Evolutionary conservation across 2,329 filamentous ascomycete species (phyloP).

Genomic region (Knufia petricola): DNA sequence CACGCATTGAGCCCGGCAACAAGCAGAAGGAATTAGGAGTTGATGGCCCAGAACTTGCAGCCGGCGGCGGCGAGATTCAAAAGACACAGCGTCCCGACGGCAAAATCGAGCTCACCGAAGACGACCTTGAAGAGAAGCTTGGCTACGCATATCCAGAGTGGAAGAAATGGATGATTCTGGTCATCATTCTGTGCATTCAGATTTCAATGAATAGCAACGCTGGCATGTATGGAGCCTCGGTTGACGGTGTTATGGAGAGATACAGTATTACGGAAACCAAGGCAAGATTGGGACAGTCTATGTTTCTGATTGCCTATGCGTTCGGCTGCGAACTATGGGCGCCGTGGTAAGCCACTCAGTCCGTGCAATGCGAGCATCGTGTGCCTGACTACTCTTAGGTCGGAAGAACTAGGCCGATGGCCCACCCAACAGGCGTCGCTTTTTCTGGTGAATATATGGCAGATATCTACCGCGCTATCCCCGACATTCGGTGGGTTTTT

Average conservation of each 20-base stretch:
- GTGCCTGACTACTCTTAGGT: conserved; percentile 25
- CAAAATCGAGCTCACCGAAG: conserved; percentile 37
- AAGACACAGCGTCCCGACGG: conserved; percentile 22
- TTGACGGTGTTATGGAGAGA: conserved; percentile 52
- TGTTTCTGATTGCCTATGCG: conserved; percentile 68
- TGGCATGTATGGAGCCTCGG: conserved; percentile 59
- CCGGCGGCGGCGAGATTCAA: conserved; percentile 11
- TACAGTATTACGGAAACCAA: conserved; percentile 58
- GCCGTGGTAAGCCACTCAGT: conserved; percentile 46
- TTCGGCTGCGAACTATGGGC: conserved; percentile 84
- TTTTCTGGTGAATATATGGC: conserved; percentile 67
- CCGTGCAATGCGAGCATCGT: background rate
- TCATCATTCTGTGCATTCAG: conserved; percentile 58
- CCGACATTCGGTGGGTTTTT: conserved; percentile 61
- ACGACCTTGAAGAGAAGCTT: conserved; percentile 55
- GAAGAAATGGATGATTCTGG: conserved; percentile 27
- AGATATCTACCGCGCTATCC: conserved; percentile 60
- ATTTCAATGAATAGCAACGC: conserved; percentile 72
- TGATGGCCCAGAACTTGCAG: conserved; percentile 12
- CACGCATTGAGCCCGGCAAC: conserved; percentile 10
- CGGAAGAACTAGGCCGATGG: conserved; percentile 69
- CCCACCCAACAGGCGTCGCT: conserved; percentile 64
- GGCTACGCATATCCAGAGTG: conserved; percentile 46
- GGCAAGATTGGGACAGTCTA: conserved; percentile 61
- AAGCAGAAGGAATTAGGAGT: conserved; percentile 13